Percentiles rank a stretch among this genome's conserved stretches.
phyloP scores from a whole-genome alignment of 805 yeast genomes.

The Ogataea methanolica region DNA sequence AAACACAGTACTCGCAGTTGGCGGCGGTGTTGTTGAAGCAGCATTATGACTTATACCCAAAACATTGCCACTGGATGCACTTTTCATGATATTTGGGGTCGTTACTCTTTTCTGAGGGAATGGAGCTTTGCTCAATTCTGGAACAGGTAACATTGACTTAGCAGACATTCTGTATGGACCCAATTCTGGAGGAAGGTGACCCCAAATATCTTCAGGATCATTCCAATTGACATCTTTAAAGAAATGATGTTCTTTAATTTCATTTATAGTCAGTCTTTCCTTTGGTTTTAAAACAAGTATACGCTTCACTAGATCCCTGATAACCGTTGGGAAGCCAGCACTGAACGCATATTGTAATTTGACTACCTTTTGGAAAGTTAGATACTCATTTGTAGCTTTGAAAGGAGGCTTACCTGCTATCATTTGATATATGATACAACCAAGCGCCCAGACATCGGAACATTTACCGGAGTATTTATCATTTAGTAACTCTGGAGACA shows the following conservation, averaged over 20 bases:
- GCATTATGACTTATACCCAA: slow-evolving; percentile 4
- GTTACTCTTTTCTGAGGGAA: slow-evolving; percentile 8
- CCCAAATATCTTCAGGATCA: slow-evolving; percentile 56
- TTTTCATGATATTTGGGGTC: not conserved
- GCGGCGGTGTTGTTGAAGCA: slow-evolving; percentile 1
- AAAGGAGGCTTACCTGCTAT: slow-evolving; percentile 73
- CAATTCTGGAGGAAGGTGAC: slow-evolving; percentile 52
- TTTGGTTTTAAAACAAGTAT: slow-evolving; percentile 62
- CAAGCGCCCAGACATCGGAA: slow-evolving; percentile 60
- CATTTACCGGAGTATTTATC: slow-evolving; percentile 64
- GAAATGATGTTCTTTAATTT: slow-evolving; percentile 61
- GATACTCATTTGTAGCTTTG: slow-evolving; percentile 76
- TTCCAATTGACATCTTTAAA: slow-evolving; percentile 53
- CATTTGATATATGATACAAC: slow-evolving; percentile 58
- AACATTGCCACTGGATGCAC: slow-evolving; percentile 6
- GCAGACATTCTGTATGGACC: slow-evolving; percentile 74
- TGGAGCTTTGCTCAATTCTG: slow-evolving; percentile 36
- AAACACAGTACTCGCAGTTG: slow-evolving; percentile 12
- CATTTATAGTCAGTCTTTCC: slow-evolving; percentile 52
- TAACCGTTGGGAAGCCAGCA: slow-evolving; percentile 74
- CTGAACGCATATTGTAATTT: slow-evolving; percentile 78
- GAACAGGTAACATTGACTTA: slow-evolving; percentile 73
- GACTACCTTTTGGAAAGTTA: slow-evolving; percentile 77
- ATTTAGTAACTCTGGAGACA: slow-evolving; percentile 74
- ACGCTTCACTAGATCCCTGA: slow-evolving; percentile 69